A percentile compares a stretch with the other conserved stretches of the same genome.
phyloP scores from a whole-genome alignment of 192 early-diverging fungal species.

The Gigaspora rosea region DNA sequence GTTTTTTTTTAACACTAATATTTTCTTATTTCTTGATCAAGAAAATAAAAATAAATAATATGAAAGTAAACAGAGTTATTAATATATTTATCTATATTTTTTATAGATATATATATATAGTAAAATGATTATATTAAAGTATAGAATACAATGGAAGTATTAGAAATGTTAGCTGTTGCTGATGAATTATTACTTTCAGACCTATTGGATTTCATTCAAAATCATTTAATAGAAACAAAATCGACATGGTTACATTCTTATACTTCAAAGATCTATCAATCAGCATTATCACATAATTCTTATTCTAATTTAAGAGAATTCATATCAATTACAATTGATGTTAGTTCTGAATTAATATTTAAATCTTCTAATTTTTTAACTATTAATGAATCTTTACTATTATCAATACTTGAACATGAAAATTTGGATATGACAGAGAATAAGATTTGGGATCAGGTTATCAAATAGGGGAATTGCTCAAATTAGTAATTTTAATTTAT shows the following conservation, averaged over 20 bases:
- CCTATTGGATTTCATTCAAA: conserved; percentile 19
- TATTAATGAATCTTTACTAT: conserved; percentile 12
- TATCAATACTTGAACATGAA: conserved; percentile 9
- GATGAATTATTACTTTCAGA: conserved; percentile 23
- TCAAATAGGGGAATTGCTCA: conserved; percentile 26
- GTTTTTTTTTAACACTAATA: too few relatives aligned
- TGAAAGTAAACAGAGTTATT: too few relatives aligned
- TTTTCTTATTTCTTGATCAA: too few relatives aligned
- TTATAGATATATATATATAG: conserved; percentile 25
- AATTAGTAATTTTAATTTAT: background rate
- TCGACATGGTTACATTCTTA: background rate
- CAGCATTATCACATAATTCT: too few relatives aligned
- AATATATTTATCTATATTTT: too few relatives aligned
- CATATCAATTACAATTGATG: background rate
- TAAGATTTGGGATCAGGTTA: conserved; percentile 26
- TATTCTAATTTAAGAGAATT: too few relatives aligned
- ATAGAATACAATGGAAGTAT: conserved; percentile 5
- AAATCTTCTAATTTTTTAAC: conserved; percentile 5
- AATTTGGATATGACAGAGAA: conserved; percentile 21
- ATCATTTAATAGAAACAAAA: conserved; percentile 11
- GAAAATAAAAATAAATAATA: too few relatives aligned
- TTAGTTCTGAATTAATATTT: too few relatives aligned
- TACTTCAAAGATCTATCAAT: too few relatives aligned
- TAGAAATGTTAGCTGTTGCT: conserved; percentile 17
- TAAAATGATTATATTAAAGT: background rate